Percentiles rank a stretch among this genome's conserved stretches.
phyloP scores from a whole-genome alignment of 768 basidiomycete species.

The Termitomyces heimii region DNA sequence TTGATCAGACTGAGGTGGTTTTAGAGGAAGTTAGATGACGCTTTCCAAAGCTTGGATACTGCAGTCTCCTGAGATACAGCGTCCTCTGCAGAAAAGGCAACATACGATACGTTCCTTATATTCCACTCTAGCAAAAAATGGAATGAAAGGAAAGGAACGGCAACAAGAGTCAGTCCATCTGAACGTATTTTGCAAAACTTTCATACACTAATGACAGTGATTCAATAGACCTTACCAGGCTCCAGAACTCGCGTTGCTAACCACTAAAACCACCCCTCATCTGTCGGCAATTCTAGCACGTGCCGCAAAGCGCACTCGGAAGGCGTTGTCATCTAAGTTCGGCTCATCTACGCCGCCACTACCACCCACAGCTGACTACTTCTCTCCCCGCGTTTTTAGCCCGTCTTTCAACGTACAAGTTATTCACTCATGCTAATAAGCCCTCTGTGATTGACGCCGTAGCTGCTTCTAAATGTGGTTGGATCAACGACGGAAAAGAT shows the following conservation, averaged over 20 bases:
- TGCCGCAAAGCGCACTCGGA: slow-evolving; percentile 50
- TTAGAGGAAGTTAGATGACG: slow-evolving; percentile 80
- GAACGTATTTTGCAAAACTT: slow-evolving; percentile 3
- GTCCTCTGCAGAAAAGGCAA: slow-evolving; percentile 47
- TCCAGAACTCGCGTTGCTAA: slow-evolving; percentile 6
- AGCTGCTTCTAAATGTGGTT: slow-evolving; percentile 76
- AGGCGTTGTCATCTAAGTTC: slow-evolving; percentile 40
- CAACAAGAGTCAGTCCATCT: slow-evolving; percentile 19
- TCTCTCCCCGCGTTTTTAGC: slow-evolving; percentile 68
- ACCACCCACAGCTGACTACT: slow-evolving; percentile 42
- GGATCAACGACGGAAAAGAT: slow-evolving; percentile 81
- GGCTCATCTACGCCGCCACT: slow-evolving; percentile 24
- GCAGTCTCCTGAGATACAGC: slow-evolving; percentile 34
- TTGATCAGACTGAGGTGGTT: not conserved
- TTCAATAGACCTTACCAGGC: not conserved
- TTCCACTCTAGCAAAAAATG: slow-evolving; percentile 75
- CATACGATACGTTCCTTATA: slow-evolving; percentile 58
- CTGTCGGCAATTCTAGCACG: slow-evolving; percentile 69
- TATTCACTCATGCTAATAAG: slow-evolving; percentile 77
- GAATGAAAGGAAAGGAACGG: slow-evolving; percentile 49
- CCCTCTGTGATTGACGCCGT: slow-evolving; percentile 70
- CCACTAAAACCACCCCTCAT: slow-evolving; percentile 61
- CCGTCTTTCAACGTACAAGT: slow-evolving; percentile 72
- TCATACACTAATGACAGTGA: not conserved
- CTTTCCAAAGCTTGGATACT: slow-evolving; percentile 63